A percentile compares a stretch with the other conserved stretches of the same genome.
These are phyloP conservation scores for Stagonosporopsis cucurbitacearum DNA, from an alignment of 2,329 filamentous ascomycete genomes.

Conservation along the genomic window DNA sequence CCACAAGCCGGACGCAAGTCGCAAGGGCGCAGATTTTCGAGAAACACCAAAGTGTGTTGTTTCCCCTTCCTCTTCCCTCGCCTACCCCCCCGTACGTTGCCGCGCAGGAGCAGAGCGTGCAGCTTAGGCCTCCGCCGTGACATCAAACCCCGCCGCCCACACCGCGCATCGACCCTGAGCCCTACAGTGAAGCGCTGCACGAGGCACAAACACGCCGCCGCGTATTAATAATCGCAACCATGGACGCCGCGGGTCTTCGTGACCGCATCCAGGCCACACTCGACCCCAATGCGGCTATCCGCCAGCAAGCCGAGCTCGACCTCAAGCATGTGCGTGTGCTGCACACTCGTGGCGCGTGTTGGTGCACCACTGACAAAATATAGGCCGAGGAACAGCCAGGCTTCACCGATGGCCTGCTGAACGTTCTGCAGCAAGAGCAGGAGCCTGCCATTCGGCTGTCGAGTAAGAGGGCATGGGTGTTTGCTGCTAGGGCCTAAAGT, in stretches of 20 bases:
- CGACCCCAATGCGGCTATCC: slow-evolving; percentile 74
- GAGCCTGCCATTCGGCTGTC: slow-evolving; percentile 84
- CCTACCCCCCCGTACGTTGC: slow-evolving; percentile 14
- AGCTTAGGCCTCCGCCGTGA: slow-evolving; percentile 19
- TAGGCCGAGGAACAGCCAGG: slow-evolving; percentile 90
- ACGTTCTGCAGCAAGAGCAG: slow-evolving; percentile 88
- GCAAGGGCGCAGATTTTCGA: slow-evolving; percentile 31
- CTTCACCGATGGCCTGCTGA: slow-evolving; percentile 88
- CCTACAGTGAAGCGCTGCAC: slow-evolving; percentile 14
- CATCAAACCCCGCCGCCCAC: slow-evolving; percentile 26
- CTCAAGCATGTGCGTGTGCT: slow-evolving; percentile 73
- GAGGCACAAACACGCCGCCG: slow-evolving; percentile 17
- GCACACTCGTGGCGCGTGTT: slow-evolving; percentile 18
- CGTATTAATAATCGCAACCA: slow-evolving; percentile 50
- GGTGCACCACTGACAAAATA: slow-evolving; percentile 31
- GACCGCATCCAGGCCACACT: slow-evolving; percentile 79
- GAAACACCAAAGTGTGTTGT: slow-evolving; percentile 23
- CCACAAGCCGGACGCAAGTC: slow-evolving; percentile 37
- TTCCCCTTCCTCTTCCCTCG: slow-evolving; percentile 18
- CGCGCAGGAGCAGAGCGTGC: slow-evolving; percentile 25
- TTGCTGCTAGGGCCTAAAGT: not conserved
- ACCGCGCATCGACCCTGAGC: slow-evolving; percentile 27
- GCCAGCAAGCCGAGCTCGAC: slow-evolving; percentile 79
- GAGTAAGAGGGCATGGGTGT: slow-evolving; percentile 63
- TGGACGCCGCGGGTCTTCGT: slow-evolving; percentile 78